phyloP scores from a whole-genome alignment of 140 eudicot species.

The Ambrosia hybrid region DNA sequence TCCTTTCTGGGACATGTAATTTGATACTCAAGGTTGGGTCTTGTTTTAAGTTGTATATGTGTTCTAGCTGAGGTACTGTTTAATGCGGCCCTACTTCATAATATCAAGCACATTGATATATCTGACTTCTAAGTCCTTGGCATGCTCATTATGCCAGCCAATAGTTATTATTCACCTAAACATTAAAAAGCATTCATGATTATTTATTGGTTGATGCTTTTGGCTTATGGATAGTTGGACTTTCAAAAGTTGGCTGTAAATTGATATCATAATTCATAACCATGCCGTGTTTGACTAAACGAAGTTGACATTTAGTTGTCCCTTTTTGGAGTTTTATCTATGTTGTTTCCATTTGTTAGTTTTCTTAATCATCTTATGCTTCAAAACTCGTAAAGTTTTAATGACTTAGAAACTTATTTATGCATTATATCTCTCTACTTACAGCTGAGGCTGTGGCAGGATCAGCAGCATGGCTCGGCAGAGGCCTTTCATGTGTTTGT shows the following conservation, averaged over 20 bases:
- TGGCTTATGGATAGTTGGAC: too few relatives aligned
- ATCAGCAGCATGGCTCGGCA: conserved; percentile 95
- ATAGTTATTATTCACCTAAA: conserved; percentile 22
- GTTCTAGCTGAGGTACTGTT: conserved; percentile 7
- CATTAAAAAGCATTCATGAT: conserved; percentile 9
- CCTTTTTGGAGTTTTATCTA: background rate
- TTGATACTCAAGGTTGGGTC: conserved; percentile 18
- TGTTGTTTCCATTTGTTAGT: conserved; percentile 10
- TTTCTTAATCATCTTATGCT: conserved; percentile 5
- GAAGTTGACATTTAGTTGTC: conserved; percentile 23
- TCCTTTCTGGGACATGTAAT: conserved; percentile 12
- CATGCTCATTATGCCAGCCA: conserved; percentile 1
- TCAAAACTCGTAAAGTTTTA: background rate
- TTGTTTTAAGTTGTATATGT: background rate
- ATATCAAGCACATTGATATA: conserved; percentile 20
- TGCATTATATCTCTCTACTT: conserved; percentile 35
- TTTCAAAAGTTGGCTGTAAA: too few relatives aligned
- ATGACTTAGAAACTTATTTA: conserved; percentile 20
- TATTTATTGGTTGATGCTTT: conserved; percentile 17
- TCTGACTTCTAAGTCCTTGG: conserved; percentile 22
- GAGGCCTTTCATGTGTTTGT: conserved; percentile 79
- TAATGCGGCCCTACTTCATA: conserved; percentile 21
- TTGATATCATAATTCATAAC: background rate
- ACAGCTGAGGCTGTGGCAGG: conserved; percentile 97
- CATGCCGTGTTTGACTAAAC: conserved; percentile 3